Percentiles rank a stretch among this genome's conserved stretches.
Evolutionary conservation across 306 rosid species (phyloP).

Genomic region (Quercus alba): DNA sequence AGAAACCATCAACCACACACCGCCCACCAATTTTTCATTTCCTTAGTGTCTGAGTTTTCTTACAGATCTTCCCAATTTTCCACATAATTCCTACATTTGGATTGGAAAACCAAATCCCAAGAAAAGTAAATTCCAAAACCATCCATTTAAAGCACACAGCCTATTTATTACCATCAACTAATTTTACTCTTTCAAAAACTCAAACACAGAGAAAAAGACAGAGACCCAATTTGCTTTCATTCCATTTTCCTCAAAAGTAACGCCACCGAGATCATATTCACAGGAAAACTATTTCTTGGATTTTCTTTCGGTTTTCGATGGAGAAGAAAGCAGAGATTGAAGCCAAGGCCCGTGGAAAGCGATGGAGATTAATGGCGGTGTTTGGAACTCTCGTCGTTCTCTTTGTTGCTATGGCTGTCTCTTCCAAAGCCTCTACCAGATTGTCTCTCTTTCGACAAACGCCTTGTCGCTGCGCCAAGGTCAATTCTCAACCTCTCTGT

Average conservation of each 20-base stretch:
- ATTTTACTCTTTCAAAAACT: not conserved
- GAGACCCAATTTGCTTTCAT: too few species aligned
- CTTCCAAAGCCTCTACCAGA: slow-evolving; percentile 39
- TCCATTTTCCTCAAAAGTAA: not conserved
- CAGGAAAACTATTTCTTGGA: too few species aligned
- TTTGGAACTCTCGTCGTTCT: slow-evolving; percentile 46
- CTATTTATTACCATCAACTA: too few species aligned
- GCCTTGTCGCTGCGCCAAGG: slow-evolving; percentile 71
- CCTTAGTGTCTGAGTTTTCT: too few species aligned
- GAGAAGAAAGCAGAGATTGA: slow-evolving; percentile 33
- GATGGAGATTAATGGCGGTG: slow-evolving; percentile 52
- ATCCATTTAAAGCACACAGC: too few species aligned
- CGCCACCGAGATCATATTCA: not conserved
- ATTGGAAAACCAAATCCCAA: too few species aligned
- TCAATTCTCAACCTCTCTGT: slow-evolving; percentile 20
- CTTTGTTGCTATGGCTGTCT: slow-evolving; percentile 57
- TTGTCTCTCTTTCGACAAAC: slow-evolving; percentile 50
- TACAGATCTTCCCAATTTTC: too few species aligned
- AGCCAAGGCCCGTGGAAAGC: slow-evolving; percentile 31
- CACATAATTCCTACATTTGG: too few species aligned
- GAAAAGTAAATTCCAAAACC: too few species aligned
- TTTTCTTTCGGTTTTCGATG: slow-evolving; percentile 14
- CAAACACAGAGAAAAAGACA: too few species aligned
- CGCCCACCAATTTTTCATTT: too few species aligned
- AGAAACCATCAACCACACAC: too few species aligned